Percentiles rank a stretch among this genome's conserved stretches.
Conservation (phyloP, 129 eudicot genomes). For the Oenanthe sinensis region DNA sequence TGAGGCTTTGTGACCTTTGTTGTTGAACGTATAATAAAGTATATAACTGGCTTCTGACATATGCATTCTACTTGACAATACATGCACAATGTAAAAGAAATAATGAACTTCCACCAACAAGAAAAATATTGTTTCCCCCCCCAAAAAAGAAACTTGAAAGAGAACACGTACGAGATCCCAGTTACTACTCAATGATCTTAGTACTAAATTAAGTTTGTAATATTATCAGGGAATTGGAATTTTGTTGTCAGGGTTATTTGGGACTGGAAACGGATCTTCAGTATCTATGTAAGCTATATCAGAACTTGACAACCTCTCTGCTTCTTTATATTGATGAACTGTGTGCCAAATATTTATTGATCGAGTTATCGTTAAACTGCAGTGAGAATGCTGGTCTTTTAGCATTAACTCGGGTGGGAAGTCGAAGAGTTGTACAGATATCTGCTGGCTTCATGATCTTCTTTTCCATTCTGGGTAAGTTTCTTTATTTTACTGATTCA, state of each 20-base stretch:
- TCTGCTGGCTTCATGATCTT: slow-evolving; percentile 71
- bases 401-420: slow-evolving; percentile 64
- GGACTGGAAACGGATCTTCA: slow-evolving; percentile 50
- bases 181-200: not conserved
- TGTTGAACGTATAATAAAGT: not conserved
- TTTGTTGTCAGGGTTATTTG: slow-evolving; percentile 52
- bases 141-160: not conserved
- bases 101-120: not conserved
- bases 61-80: not conserved
- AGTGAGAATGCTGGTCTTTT: slow-evolving; percentile 79
- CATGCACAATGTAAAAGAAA: not conserved
- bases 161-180: not conserved
- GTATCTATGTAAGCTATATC: slow-evolving; percentile 48
- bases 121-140: not conserved
- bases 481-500: not conserved
- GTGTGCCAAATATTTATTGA: not conserved
- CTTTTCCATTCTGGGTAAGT: slow-evolving; percentile 55
- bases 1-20: not conserved
- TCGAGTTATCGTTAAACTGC: slow-evolving; percentile 4
- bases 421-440: slow-evolving; percentile 69
- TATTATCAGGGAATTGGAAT: slow-evolving; percentile 50
- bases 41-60: not conserved
- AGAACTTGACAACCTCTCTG: not conserved
- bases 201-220: slow-evolving; percentile 1
- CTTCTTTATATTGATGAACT: not conserved